phyloP scores from a whole-genome alignment of 2,329 filamentous ascomycete species.

The Aphanoascus verrucosus region DNA sequence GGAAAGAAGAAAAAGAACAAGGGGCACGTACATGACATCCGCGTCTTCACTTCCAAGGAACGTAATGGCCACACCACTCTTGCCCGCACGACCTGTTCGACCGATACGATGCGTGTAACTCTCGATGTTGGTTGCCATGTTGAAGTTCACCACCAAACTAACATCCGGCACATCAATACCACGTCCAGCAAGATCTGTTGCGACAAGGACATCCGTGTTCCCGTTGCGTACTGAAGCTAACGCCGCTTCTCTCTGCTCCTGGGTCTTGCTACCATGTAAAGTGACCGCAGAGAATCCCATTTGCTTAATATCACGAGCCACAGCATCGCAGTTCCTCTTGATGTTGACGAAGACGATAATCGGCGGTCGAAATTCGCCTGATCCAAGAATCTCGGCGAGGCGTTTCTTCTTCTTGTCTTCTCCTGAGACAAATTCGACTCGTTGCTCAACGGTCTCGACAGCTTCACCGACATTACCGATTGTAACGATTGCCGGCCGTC shows the following conservation, averaged over 20 bases:
- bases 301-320: slow-evolving; percentile 84
- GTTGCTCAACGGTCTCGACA: slow-evolving; percentile 94
- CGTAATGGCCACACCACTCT: slow-evolving; percentile 90
- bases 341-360: slow-evolving; percentile 99
- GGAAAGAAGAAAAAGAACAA: neutral
- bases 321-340: slow-evolving; percentile 94
- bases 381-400: slow-evolving; percentile 76
- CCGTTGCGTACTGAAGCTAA: slow-evolving; percentile 74
- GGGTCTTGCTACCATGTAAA: slow-evolving; percentile 88
- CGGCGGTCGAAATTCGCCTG: slow-evolving; percentile 68
- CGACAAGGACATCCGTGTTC: slow-evolving; percentile 76
- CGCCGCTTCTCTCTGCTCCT: slow-evolving; percentile 93
- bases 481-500: slow-evolving; percentile 82
- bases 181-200: slow-evolving; percentile 87
- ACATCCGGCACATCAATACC: slow-evolving; percentile 98
- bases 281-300: slow-evolving; percentile 88
- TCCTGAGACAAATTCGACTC: slow-evolving; percentile 78
- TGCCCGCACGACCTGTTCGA: slow-evolving; percentile 92
- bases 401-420: slow-evolving; percentile 97
- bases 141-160: slow-evolving; percentile 92
- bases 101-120: slow-evolving; percentile 94
- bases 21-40: slow-evolving; percentile 60
- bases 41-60: slow-evolving; percentile 85
- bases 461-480: slow-evolving; percentile 93
- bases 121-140: slow-evolving; percentile 91